phyloP scores from a whole-genome alignment of 2,329 filamentous ascomycete species.

The Mariannaea elegans region DNA sequence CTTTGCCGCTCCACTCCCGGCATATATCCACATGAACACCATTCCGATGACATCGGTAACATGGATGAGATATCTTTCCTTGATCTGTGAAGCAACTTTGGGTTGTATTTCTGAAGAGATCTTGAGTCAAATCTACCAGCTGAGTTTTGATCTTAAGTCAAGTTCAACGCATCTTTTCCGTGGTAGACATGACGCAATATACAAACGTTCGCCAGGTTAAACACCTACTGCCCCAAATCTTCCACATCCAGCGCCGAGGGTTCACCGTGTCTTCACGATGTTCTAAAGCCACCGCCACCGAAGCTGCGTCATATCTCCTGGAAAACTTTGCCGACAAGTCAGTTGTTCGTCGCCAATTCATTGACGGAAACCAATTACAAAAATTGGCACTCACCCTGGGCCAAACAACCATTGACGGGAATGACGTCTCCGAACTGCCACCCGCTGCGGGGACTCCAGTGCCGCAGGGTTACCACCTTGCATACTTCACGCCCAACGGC shows the following conservation, averaged over 20 bases:
- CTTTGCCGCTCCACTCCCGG: constrained; percentile 8
- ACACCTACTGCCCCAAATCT: constrained; percentile 14
- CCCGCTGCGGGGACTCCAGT: constrained; percentile 57
- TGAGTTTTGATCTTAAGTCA: no score
- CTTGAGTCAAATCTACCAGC: no score
- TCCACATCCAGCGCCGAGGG: constrained; percentile 21
- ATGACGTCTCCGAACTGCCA: constrained; percentile 48
- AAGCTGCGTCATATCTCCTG: constrained; percentile 46
- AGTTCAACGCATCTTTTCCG: no score
- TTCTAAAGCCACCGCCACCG: constrained; percentile 33
- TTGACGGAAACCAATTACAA: constrained; percentile 71
- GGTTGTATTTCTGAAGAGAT: no score
- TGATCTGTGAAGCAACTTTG: background rate
- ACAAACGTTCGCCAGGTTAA: constrained; percentile 10
- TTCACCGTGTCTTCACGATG: constrained; percentile 20
- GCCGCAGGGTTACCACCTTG: constrained; percentile 69
- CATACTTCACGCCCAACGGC: constrained; percentile 69
- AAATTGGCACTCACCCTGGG: constrained; percentile 67
- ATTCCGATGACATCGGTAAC: background rate
- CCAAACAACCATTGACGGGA: constrained; percentile 52
- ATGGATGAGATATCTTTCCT: background rate
- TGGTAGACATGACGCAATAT: background rate
- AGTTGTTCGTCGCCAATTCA: constrained; percentile 52
- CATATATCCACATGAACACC: constrained; percentile 3
- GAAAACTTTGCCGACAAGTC: constrained; percentile 42